Conservation (phyloP, 2,329 filamentous ascomycete genomes). For the Dendryphion nanum region DNA sequence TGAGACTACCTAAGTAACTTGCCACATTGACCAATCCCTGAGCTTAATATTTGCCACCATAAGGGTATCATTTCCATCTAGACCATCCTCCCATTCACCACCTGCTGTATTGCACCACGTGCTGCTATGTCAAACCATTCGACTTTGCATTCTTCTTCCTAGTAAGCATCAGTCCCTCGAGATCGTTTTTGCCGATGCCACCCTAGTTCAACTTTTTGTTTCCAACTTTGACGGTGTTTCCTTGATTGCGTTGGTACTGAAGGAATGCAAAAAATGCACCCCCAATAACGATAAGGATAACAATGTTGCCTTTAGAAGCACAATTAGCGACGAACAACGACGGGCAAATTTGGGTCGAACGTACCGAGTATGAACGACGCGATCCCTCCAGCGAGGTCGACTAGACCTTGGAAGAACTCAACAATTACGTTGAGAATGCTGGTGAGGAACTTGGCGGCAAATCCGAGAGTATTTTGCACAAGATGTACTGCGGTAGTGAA, state of each 20-base stretch:
- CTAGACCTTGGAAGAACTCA: constrained; percentile 32
- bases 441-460: constrained; percentile 24
- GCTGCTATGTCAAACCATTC: not conserved
- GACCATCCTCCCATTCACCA: not conserved
- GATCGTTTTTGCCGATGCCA: too few relatives aligned
- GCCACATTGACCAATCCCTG: too few relatives aligned
- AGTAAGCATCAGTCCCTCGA: not conserved
- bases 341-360: too few relatives aligned
- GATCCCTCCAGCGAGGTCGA: constrained; percentile 35
- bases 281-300: constrained; percentile 34
- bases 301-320: constrained; percentile 27
- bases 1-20: too few relatives aligned
- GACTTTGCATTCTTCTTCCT: not conserved
- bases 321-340: not conserved
- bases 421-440: constrained; percentile 28
- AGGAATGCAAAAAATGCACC: constrained; percentile 34
- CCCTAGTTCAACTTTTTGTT: constrained; percentile 39
- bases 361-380: constrained; percentile 32
- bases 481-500: constrained; percentile 33
- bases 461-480: constrained; percentile 27
- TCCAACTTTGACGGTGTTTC: constrained; percentile 32
- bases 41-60: too few relatives aligned
- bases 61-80: too few relatives aligned
- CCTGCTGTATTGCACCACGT: not conserved
- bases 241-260: constrained; percentile 37